Conservation (phyloP, 257 asterid genomes). For the Datura wrightii region DNA sequence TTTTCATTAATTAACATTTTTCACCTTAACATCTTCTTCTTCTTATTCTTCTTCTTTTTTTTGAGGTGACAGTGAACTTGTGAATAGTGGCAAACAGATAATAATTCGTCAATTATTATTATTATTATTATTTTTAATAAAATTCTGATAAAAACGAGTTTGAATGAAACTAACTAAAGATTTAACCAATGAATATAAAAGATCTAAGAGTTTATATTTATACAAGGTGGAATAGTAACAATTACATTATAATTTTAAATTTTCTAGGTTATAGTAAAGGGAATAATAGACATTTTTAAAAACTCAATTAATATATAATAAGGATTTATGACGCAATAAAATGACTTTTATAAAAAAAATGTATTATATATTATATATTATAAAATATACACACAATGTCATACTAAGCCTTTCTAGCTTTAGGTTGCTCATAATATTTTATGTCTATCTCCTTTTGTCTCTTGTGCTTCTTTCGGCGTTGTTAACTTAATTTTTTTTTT, state of each 20-base stretch:
- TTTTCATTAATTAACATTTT: background rate
- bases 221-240: background rate
- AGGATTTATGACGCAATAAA: too few relatives aligned
- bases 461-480: slow-evolving; percentile 29
- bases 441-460: slow-evolving; percentile 5
- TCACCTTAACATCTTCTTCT: too few relatives aligned
- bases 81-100: too few relatives aligned
- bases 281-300: too few relatives aligned
- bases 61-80: too few relatives aligned
- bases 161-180: background rate
- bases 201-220: background rate
- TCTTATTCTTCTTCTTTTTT: too few relatives aligned
- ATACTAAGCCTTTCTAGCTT: slow-evolving; percentile 20
- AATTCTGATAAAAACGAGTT: background rate
- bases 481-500: background rate
- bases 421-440: slow-evolving; percentile 13
- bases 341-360: too few relatives aligned
- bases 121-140: too few relatives aligned
- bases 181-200: background rate
- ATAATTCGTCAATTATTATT: too few relatives aligned
- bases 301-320: too few relatives aligned
- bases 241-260: background rate
- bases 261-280: too few relatives aligned
- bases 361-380: too few relatives aligned
- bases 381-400: background rate